Evolutionary conservation across 2,329 filamentous ascomycete species (phyloP), one percentile per base, ranked within the genome.

Genomic region (Colletotrichum noveboracense): DNA sequence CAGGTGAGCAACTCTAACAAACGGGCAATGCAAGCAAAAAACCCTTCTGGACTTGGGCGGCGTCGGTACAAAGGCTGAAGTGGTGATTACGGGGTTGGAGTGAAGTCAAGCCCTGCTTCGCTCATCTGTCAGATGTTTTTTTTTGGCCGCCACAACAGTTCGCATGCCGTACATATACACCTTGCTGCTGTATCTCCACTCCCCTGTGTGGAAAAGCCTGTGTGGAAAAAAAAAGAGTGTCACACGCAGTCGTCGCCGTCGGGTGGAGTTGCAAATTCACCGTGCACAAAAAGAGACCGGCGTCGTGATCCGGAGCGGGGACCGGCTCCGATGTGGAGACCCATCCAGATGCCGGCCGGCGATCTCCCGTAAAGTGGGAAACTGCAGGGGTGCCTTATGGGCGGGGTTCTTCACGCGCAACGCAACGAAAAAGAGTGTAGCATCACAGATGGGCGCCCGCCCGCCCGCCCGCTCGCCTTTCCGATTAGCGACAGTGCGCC

Each of bases 401-500:
- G 72, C 68, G 68, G 72, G 72, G 68, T n/a, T 55, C 34, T 34
- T 18, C 14, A 56, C 34, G 21, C 21, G 32, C 43, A 36, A 62
- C 60, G 18, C 52, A 32, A 9, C 52, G 24, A 6, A 26, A 61
- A 55, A 9, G 24, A 69, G 55, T 18, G 56, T 73, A 36, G 64
- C 70, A 75, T 75, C 74, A 21, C 56, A 73, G 64, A 66, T 73
- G 38, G 73, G 28, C 28, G 58, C 18, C 56, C 52, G n/a, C 16
- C 58, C 34, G 34, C 26, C 30, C 52, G 72, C n/a, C 36, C 68
- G 36, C 36, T 16, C n/a, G n/a, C 69, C 43, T 24, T 52, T 60
- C 66, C 66, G 62, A 72, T 72, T 69, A 60, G 70, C 73, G 73
- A 75, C 56, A 21, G 69, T 73, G 69, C 69, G 62, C 43, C 26